A percentile compares a stretch with the other conserved stretches of the same genome.
Conservation (phyloP, 108 stramenopile species). For the Nitzschia putrida region DNA sequence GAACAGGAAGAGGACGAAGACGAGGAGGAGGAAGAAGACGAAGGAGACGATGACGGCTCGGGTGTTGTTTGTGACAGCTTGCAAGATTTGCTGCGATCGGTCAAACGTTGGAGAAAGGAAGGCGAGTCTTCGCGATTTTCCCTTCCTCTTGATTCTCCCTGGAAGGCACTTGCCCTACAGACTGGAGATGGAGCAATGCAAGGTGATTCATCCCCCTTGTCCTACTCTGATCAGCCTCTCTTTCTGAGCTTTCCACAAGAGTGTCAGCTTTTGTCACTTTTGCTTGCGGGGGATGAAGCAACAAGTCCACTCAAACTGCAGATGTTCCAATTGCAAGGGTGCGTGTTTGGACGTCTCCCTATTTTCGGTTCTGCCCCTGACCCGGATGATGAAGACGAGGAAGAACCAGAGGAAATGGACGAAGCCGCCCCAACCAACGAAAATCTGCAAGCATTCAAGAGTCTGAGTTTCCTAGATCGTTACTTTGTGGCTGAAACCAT, state of each 20-base stretch:
- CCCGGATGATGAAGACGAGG: conserved; percentile 59
- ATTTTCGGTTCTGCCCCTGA: conserved; percentile 76
- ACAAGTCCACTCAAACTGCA: conserved; percentile 27
- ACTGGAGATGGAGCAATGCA: conserved; percentile 4
- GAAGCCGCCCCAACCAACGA: conserved; percentile 50
- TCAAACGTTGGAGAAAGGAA: conserved; percentile 27
- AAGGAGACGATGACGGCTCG: conserved; percentile 57
- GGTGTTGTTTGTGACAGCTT: conserved; percentile 71
- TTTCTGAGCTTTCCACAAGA: conserved; percentile 44
- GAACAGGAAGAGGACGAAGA: conserved; percentile 64
- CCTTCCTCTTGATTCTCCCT: conserved; percentile 67
- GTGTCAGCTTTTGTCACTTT: conserved; percentile 50
- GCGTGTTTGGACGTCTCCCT: conserved; percentile 81
- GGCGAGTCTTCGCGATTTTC: conserved; percentile 47
- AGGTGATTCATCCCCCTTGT: conserved; percentile 30
- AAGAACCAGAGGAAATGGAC: conserved; percentile 59
- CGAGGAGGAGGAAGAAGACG: conserved; percentile 65
- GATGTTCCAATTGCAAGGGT: conserved; percentile 44
- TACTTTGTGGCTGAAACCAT: conserved; percentile 73
- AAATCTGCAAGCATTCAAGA: conserved; percentile 61
- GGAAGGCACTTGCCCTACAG: conserved; percentile 49
- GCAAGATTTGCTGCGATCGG: conserved; percentile 74
- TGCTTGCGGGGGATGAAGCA: conserved; percentile 40
- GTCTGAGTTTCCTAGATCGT: conserved; percentile 69
- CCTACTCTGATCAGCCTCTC: conserved; percentile 41